Evolutionary conservation across 2,329 filamentous ascomycete genomes (phyloP).

Genomic region (Paecilomyces sp.): DNA sequence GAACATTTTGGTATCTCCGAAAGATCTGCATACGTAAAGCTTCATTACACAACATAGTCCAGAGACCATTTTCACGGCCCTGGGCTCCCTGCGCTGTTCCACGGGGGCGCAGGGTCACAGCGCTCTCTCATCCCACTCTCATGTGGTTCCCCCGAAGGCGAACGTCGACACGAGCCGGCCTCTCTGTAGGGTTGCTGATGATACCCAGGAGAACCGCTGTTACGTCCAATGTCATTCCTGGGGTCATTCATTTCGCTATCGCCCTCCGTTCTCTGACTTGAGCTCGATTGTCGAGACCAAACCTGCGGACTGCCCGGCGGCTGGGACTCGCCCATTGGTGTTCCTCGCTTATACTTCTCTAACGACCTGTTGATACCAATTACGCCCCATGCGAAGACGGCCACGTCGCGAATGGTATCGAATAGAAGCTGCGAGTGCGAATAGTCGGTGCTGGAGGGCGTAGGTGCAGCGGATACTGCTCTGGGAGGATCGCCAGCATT

Average conservation of each 20-base stretch:
- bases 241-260: not conserved
- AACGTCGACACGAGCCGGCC: not conserved
- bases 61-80: not conserved
- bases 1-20: not conserved
- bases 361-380: conserved; percentile 73
- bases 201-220: not conserved
- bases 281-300: conserved; percentile 45
- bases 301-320: conserved; percentile 39
- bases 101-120: not conserved
- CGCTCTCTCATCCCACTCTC: not conserved
- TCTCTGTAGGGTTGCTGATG: not conserved
- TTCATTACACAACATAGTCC: not conserved
- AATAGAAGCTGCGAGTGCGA: conserved; percentile 60
- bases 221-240: not conserved
- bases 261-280: not conserved
- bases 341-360: conserved; percentile 56
- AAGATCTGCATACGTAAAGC: not conserved
- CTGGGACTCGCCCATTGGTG: conserved; percentile 55
- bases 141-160: not conserved
- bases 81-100: not conserved
- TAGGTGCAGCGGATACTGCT: conserved; percentile 32
- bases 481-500: conserved; percentile 29
- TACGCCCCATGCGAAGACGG: conserved; percentile 80
- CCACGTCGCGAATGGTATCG: conserved; percentile 73
- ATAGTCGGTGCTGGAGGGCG: conserved; percentile 36